Conservation (phyloP, 1,284 basidiomycete genomes). For the Lignosus rhinocerotis region DNA sequence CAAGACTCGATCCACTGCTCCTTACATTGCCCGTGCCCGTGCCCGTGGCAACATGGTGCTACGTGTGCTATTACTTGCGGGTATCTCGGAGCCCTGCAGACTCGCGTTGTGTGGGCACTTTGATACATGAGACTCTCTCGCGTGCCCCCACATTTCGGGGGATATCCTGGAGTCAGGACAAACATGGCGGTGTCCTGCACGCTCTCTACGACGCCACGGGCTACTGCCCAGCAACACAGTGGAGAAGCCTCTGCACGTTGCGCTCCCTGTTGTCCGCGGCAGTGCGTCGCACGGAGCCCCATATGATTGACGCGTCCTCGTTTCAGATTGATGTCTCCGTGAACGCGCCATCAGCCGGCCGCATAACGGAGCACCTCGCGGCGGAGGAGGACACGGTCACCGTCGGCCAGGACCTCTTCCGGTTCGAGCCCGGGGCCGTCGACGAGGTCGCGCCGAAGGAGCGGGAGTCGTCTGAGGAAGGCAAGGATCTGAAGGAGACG, state of each 20-base stretch:
- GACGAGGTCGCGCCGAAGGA: constrained; percentile 41
- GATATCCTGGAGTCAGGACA: background rate
- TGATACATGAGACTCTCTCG: background rate
- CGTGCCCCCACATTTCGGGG: background rate
- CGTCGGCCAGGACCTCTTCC: constrained; percentile 94
- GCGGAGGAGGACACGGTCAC: constrained; percentile 93
- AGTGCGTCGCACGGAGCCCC: background rate
- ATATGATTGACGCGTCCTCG: constrained; percentile 1
- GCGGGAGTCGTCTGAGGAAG: constrained; percentile 34
- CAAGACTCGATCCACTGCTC: background rate
- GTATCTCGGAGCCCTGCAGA: background rate
- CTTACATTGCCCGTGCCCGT: background rate
- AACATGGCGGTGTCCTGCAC: too few relatives aligned
- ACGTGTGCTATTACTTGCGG: background rate
- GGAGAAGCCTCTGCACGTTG: background rate
- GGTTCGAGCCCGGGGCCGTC: constrained; percentile 82
- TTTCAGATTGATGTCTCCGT: constrained; percentile 94
- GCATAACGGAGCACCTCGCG: constrained; percentile 85
- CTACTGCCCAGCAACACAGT: background rate
- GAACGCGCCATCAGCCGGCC: constrained; percentile 90
- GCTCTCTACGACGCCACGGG: too few relatives aligned
- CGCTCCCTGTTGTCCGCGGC: background rate
- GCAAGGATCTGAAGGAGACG: constrained; percentile 42
- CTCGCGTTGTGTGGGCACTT: background rate
- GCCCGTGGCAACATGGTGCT: background rate